Base-by-base conservation (phyloP, 371 early-diverging fungal genomes). In the Mortierella sp. region DNA sequence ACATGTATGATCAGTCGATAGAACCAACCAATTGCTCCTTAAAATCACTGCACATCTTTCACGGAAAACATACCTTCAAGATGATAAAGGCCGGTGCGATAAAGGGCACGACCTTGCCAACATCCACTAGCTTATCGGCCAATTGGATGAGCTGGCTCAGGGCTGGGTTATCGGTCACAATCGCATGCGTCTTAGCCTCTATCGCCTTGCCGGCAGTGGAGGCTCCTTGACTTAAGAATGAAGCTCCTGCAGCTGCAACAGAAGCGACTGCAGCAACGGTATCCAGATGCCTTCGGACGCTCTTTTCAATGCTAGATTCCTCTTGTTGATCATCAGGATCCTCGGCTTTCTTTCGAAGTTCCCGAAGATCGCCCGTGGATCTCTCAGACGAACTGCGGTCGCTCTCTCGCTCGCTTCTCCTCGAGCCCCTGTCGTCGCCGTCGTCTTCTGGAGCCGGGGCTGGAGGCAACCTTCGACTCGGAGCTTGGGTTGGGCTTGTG, bases 41-140 rank as follows among this genome's bases (percentile, higher is more conserved):
- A 5, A 24, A 1, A 27, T 2, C 16, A 3, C 28, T 29, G 28
- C 21, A 28, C 29, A 31, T 56, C 37, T 7, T 12, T 13, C 40
- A 37, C 39, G 29, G 14, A 12, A 45, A 45, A 6, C 10, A 57
- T 68, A 79, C 80, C 67, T 77, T 76, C 28, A 79, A 51, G 21
- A 79, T 60, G 19, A 79, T 62, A 69, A 82, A 84, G 44, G 82
- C 79, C 0, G 84, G 84, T 0, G 82, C 79, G 29, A 84, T 76
- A 43, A 82, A 82, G 2, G 84, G 84, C 4, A 80, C 59, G 0
- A 63, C 24, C 61, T 81, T 80, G 62, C 84, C 84, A 39, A 84
- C 27, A 43, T 80, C 80, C 14, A 76, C 79, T 3, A 78, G 54
- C 40, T 80, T 80, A 34, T 80, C 79, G 0, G 79, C 80, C 31